Percentiles rank a stretch among this genome's conserved stretches.
These are phyloP conservation scores for Rosa rugosa DNA, from an alignment of 306 rosid species.

Conservation along the genomic window DNA sequence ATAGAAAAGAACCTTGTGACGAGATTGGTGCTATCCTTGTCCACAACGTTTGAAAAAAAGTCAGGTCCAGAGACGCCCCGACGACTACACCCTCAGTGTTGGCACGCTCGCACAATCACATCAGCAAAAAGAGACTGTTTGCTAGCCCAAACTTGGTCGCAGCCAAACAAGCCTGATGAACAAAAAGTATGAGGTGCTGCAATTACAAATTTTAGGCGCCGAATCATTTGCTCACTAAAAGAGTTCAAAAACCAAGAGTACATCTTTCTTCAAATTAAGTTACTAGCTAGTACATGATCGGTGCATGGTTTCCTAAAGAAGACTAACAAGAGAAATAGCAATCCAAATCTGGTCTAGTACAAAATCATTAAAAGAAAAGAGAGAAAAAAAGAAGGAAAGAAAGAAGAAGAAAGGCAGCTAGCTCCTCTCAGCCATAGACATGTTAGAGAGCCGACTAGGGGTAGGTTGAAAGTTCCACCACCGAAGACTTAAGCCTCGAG, in stretches of 20 bases:
- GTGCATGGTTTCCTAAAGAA: neutral
- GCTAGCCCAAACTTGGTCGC: too few species aligned
- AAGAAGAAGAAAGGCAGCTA: neutral
- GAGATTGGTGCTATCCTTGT: too few species aligned
- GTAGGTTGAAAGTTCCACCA: constrained; percentile 83
- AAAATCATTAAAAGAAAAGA: neutral
- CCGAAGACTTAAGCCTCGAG: constrained; percentile 54
- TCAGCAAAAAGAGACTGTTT: too few species aligned
- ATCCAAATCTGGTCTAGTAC: neutral
- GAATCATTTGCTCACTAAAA: neutral
- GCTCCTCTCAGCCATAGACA: constrained; percentile 60
- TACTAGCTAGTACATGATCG: neutral
- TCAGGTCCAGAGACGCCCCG: too few species aligned
- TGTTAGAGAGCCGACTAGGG: constrained; percentile 84
- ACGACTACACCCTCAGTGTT: too few species aligned
- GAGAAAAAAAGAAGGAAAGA: neutral
- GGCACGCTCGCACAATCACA: too few species aligned
- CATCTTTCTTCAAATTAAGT: neutral
- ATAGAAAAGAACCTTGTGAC: too few species aligned
- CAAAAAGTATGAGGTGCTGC: neutral
- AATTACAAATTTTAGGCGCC: neutral
- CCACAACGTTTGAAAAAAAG: too few species aligned
- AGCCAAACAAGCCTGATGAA: neutral
- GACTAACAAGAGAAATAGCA: neutral
- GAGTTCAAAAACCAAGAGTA: neutral